A percentile compares a stretch with the other conserved stretches of the same genome.
Conservation (phyloP, 2,329 filamentous ascomycete genomes). For the Dactylellina haptotyla region DNA sequence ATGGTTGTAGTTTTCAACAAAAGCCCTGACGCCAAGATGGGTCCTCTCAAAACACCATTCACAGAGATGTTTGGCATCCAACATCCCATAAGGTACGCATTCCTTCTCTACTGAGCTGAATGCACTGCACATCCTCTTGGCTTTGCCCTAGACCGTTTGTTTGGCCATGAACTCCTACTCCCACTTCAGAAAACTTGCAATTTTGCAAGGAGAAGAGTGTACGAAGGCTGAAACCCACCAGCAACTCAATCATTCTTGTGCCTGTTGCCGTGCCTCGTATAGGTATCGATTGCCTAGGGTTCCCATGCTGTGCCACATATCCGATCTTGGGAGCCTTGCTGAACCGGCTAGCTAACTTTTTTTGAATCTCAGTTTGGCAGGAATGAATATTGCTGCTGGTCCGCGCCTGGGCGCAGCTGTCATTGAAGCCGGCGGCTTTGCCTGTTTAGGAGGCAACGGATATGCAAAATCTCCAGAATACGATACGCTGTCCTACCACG, state of each 20-base stretch:
- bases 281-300: too few relatives aligned
- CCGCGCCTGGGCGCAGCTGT: slow-evolving; percentile 42
- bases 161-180: too few relatives aligned
- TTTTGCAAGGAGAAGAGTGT: too few relatives aligned
- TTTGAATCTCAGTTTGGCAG: slow-evolving; percentile 19
- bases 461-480: slow-evolving; percentile 42
- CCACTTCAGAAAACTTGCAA: too few relatives aligned
- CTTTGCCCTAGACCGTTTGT: too few relatives aligned
- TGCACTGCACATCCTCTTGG: background rate
- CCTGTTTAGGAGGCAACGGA: slow-evolving; percentile 44
- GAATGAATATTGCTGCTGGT: slow-evolving; percentile 49
- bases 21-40: slow-evolving; percentile 13
- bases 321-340: too few relatives aligned
- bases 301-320: too few relatives aligned
- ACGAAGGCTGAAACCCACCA: too few relatives aligned
- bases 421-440: slow-evolving; percentile 41
- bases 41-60: slow-evolving; percentile 75
- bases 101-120: background rate
- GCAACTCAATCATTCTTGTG: too few relatives aligned
- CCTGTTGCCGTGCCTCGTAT: too few relatives aligned
- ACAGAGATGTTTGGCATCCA: slow-evolving; percentile 81
- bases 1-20: slow-evolving; percentile 39
- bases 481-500: slow-evolving; percentile 17
- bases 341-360: background rate
- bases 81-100: slow-evolving; percentile 73